Conservation (phyloP, 257 asterid genomes). For the Solanum paucissectum region DNA sequence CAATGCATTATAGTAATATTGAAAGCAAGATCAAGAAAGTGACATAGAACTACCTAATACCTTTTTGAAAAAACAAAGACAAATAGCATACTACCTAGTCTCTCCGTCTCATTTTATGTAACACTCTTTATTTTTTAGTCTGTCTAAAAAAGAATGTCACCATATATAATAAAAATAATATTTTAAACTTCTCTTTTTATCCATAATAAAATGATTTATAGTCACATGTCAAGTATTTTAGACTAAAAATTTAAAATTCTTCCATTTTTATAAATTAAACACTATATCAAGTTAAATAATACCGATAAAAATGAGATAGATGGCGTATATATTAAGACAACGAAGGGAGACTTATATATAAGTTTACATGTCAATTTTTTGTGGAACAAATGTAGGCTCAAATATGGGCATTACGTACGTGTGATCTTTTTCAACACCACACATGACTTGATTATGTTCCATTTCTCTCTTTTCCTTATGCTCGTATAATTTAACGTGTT, state of each 20-base stretch:
- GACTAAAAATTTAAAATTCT: neutral
- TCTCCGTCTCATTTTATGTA: no score
- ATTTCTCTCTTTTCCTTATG: neutral
- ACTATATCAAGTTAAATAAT: no score
- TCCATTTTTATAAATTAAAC: no score
- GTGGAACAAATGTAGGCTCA: neutral
- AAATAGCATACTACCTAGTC: neutral
- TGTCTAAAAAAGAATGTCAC: no score
- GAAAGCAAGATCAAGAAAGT: neutral
- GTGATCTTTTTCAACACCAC: neutral
- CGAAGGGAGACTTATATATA: neutral
- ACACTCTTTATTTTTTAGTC: no score
- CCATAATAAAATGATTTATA: no score
- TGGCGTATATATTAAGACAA: neutral
- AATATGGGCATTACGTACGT: neutral
- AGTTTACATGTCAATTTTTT: neutral
- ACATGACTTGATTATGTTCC: neutral
- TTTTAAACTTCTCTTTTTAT: neutral
- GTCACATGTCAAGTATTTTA: no score
- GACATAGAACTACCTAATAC: neutral
- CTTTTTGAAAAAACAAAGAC: neutral
- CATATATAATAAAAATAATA: no score
- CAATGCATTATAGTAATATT: neutral
- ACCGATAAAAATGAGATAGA: neutral
- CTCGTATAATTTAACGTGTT: neutral